Evolutionary conservation across 2,329 filamentous ascomycete species (phyloP).

Genomic region (Aquanectria penicillioides): DNA sequence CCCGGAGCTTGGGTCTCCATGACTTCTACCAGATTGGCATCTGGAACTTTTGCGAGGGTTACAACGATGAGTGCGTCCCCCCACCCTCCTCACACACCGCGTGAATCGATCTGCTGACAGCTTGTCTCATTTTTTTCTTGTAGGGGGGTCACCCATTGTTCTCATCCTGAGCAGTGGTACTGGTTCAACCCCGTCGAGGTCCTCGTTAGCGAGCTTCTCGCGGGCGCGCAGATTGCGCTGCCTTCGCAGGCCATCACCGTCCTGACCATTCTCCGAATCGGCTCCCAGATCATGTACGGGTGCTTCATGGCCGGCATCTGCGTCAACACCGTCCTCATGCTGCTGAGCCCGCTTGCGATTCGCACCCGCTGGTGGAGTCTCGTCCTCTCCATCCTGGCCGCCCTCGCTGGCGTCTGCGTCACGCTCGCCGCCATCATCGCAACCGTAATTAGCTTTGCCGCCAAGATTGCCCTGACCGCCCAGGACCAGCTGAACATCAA

Average conservation of each 20-base stretch:
- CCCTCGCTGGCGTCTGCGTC: constrained; percentile 73
- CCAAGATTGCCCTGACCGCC: constrained; percentile 78
- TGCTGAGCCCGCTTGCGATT: constrained; percentile 68
- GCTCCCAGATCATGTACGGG: constrained; percentile 88
- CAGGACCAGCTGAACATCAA: constrained; percentile 80
- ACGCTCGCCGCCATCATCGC: constrained; percentile 78
- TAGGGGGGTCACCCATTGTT: constrained; percentile 81
- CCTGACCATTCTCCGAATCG: constrained; percentile 77
- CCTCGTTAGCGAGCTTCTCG: constrained; percentile 79
- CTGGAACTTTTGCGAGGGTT: constrained; percentile 94
- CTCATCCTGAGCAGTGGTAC: constrained; percentile 74
- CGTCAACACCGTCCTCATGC: constrained; percentile 77
- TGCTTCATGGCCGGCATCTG: constrained; percentile 80
- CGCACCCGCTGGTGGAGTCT: constrained; percentile 71
- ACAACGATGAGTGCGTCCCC: constrained; percentile 65
- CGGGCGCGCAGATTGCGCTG: constrained; percentile 84
- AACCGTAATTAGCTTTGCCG: constrained; percentile 85
- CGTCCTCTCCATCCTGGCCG: constrained; percentile 74
- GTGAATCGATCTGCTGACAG: constrained; percentile 31
- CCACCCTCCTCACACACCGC: not conserved
- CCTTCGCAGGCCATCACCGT: constrained; percentile 78
- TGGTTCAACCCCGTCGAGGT: constrained; percentile 94
- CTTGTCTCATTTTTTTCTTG: too few species aligned
- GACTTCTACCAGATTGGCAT: constrained; percentile 95
- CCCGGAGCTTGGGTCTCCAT: constrained; percentile 85